These are phyloP conservation scores for Trifolium dubium DNA, from an alignment of 306 rosid species.

Conservation along the genomic window DNA sequence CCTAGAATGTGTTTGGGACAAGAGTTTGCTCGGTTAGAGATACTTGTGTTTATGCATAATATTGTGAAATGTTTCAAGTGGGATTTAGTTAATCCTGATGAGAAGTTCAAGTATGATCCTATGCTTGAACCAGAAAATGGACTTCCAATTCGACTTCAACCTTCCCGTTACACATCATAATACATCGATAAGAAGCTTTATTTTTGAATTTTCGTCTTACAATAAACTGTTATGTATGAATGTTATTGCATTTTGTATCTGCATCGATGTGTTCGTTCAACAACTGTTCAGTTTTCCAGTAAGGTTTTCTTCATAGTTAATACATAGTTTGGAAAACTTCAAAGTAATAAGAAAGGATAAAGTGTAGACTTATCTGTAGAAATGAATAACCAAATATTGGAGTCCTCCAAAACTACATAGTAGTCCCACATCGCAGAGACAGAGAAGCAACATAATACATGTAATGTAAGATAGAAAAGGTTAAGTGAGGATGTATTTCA, in stretches of 20 bases:
- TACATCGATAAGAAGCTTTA: background rate
- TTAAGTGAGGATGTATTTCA: fast-evolving
- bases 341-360: background rate
- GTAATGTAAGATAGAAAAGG: background rate
- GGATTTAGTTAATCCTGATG: slow-evolving; percentile 47
- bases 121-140: slow-evolving; percentile 51
- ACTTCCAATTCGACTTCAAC: slow-evolving; percentile 53
- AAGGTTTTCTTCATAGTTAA: no score
- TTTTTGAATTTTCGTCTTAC: slow-evolving; percentile 21
- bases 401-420: background rate
- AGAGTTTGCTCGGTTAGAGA: slow-evolving; percentile 60
- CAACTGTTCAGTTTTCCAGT: no score
- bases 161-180: background rate
- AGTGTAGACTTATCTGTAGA: background rate
- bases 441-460: background rate
- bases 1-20: slow-evolving; percentile 67
- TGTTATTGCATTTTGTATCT: slow-evolving; percentile 13
- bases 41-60: slow-evolving; percentile 55
- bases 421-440: background rate
- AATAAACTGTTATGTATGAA: background rate
- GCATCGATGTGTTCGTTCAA: background rate
- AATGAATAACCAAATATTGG: background rate
- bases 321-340: background rate
- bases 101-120: slow-evolving; percentile 58
- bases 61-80: slow-evolving; percentile 57